Evolutionary conservation across 768 basidiomycete genomes (phyloP).

Genomic region (Serendipita indica): DNA sequence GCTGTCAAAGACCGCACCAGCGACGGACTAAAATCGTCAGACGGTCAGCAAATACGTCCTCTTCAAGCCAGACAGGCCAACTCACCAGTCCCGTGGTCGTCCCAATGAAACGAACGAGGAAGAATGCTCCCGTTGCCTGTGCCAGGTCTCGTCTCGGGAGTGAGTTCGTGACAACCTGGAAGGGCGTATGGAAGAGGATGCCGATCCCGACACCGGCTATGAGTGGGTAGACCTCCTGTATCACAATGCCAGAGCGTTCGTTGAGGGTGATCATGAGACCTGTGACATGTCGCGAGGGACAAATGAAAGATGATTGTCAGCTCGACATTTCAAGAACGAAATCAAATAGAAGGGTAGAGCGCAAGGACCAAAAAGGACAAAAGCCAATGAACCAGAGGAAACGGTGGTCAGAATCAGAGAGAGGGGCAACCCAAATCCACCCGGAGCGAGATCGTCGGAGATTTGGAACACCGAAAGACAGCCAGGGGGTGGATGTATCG

Average conservation of each 20-base stretch:
- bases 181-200: constrained; percentile 75
- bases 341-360: constrained; percentile 10
- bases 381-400: constrained; percentile 57
- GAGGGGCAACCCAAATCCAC: no score
- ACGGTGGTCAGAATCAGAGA: no score
- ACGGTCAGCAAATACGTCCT: constrained; percentile 12
- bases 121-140: constrained; percentile 72
- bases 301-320: constrained; percentile 12
- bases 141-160: constrained; percentile 54
- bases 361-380: constrained; percentile 30
- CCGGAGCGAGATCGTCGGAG: no score
- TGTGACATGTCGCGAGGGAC: constrained; percentile 22
- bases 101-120: constrained; percentile 75
- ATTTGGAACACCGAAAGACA: no score
- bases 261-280: constrained; percentile 54
- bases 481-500: no score
- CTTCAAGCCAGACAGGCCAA: constrained; percentile 6
- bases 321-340: no score
- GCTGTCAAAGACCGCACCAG: constrained; percentile 58
- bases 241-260: constrained; percentile 30
- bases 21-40: constrained; percentile 39
- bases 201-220: constrained; percentile 66
- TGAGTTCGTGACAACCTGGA: constrained; percentile 59
- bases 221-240: constrained; percentile 46
- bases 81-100: constrained; percentile 68